These are phyloP conservation scores for Candida oleophila DNA, from an alignment of 805 yeast genomes.

Conservation along the genomic window DNA sequence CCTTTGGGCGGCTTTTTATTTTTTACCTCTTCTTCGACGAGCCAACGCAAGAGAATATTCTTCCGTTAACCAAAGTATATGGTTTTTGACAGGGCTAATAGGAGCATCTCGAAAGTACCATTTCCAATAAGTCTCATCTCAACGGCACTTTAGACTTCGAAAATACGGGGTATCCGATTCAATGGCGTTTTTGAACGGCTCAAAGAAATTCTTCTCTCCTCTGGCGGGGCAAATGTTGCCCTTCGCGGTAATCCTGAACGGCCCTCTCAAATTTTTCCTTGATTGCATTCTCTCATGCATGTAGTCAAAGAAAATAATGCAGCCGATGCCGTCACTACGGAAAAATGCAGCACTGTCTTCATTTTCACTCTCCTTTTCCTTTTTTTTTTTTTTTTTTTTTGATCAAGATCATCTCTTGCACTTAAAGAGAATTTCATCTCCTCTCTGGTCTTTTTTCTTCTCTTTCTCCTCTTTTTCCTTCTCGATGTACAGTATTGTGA, in stretches of 20 bases:
- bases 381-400: conserved; percentile 1
- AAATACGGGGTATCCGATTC: not conserved
- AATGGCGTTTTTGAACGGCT: not conserved
- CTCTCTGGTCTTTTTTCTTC: not conserved
- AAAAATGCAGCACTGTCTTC: not conserved
- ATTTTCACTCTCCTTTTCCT: not conserved
- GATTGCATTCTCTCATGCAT: not conserved
- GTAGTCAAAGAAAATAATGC: too few relatives aligned
- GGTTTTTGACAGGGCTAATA: too few relatives aligned
- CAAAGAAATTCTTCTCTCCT: not conserved
- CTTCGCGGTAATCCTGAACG: not conserved
- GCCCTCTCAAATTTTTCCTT: not conserved
- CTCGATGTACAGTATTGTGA: not conserved
- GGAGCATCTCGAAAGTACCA: too few relatives aligned
- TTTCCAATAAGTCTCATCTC: too few relatives aligned
- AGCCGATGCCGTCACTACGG: not conserved
- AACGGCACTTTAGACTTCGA: too few relatives aligned
- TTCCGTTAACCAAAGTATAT: too few relatives aligned
- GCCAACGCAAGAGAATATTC: too few relatives aligned
- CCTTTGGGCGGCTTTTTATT: too few relatives aligned
- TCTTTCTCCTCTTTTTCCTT: not conserved
- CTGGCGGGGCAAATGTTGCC: not conserved
- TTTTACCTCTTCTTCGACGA: too few relatives aligned
- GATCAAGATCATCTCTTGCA: not conserved
- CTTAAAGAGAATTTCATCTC: not conserved